These are phyloP conservation scores for Aspergillus unguis DNA, from an alignment of 2,329 filamentous ascomycete genomes.

Conservation along the genomic window DNA sequence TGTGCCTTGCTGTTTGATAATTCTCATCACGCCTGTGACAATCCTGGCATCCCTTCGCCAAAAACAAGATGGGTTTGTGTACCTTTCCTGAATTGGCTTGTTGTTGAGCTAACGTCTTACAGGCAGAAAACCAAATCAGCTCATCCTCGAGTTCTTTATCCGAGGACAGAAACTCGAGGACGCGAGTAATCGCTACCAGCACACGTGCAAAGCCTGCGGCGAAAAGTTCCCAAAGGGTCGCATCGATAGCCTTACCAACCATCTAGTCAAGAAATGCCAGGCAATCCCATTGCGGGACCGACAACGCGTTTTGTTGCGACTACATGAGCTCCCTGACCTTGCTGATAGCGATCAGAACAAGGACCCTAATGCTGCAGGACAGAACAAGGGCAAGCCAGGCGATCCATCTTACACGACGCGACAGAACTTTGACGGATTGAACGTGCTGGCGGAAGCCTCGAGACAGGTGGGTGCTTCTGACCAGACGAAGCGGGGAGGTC, in stretches of 20 bases:
- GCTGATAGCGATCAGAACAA: slow-evolving; percentile 39
- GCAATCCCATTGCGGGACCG: slow-evolving; percentile 71
- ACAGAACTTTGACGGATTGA: slow-evolving; percentile 73
- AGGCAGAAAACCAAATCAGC: slow-evolving; percentile 78
- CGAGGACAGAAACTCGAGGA: slow-evolving; percentile 82
- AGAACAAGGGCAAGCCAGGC: slow-evolving; percentile 35
- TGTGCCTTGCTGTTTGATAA: too few relatives aligned
- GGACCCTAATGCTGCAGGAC: slow-evolving; percentile 36
- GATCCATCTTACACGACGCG: slow-evolving; percentile 47
- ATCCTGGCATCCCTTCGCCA: slow-evolving; percentile 1
- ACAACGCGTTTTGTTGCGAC: slow-evolving; percentile 68
- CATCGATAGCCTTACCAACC: slow-evolving; percentile 74
- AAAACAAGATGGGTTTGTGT: too few relatives aligned
- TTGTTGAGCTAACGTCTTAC: slow-evolving; percentile 46
- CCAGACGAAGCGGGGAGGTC: slow-evolving; percentile 41
- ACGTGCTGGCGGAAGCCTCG: slow-evolving; percentile 84
- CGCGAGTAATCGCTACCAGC: slow-evolving; percentile 85
- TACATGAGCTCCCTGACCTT: slow-evolving; percentile 65
- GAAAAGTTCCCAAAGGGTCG: slow-evolving; percentile 88
- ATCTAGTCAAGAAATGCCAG: slow-evolving; percentile 83
- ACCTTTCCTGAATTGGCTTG: too few relatives aligned
- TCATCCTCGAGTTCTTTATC: slow-evolving; percentile 86
- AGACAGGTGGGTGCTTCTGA: slow-evolving; percentile 64
- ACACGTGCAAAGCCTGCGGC: slow-evolving; percentile 84
- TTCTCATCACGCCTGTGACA: too few relatives aligned